Conservation (phyloP, 73 alveolate genomes). For the Effrenium voratum region DNA sequence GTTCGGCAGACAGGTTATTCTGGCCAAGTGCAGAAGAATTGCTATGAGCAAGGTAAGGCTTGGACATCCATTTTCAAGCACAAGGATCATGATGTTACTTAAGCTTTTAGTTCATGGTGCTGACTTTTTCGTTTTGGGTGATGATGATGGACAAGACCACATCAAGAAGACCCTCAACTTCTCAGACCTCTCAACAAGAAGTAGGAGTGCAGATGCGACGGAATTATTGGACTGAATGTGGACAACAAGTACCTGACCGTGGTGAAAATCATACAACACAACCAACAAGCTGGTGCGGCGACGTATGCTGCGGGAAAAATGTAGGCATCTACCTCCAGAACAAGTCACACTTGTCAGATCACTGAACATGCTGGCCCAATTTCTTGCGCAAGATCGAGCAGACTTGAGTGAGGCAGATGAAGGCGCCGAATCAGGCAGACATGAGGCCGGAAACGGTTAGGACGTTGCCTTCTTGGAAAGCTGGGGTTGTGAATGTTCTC, state of each 20-base stretch:
- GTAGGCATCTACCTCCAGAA: not conserved
- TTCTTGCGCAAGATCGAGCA: slow-evolving; percentile 6
- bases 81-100: not conserved
- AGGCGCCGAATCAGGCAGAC: not conserved
- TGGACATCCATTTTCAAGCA: not conserved
- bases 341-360: not conserved
- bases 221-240: not conserved
- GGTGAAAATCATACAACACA: not conserved
- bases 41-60: not conserved
- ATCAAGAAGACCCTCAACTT: not conserved
- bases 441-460: not conserved
- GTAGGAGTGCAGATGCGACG: not conserved
- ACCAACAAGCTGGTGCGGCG: not conserved
- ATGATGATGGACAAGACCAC: not conserved
- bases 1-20: not conserved
- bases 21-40: not conserved
- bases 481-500: not conserved
- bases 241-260: no score
- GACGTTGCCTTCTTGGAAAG: not conserved
- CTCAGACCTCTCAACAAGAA: no score
- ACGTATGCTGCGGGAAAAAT: not conserved
- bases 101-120: not conserved
- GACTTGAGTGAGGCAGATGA: not conserved
- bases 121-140: not conserved
- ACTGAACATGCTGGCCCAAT: not conserved